Evolutionary conservation across 2,329 filamentous ascomycete species (phyloP).

Genomic region (Madurella fahalii): DNA sequence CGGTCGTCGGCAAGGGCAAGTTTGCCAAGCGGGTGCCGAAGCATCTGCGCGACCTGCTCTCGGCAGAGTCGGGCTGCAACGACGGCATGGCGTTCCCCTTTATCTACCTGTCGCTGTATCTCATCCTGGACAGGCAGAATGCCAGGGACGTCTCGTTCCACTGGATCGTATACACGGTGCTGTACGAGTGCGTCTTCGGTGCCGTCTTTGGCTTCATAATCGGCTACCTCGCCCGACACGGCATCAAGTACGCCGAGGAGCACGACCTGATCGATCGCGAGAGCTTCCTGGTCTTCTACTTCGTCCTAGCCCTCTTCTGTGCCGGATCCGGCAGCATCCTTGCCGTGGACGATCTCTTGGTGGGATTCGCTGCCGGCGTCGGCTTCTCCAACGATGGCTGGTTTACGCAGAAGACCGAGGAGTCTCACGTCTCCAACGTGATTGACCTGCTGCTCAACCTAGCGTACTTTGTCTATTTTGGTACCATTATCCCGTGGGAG

Average conservation of each 20-base stretch:
- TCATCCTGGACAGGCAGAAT: conserved; percentile 74
- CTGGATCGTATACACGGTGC: conserved; percentile 83
- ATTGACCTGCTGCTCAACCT: conserved; percentile 96
- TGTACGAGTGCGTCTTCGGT: conserved; percentile 95
- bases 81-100: conserved; percentile 99
- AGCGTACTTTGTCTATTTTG: conserved; percentile 96
- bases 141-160: conserved; percentile 69
- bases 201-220: conserved; percentile 82
- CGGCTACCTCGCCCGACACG: conserved; percentile 85
- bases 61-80: conserved; percentile 96
- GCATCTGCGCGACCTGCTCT: conserved; percentile 91
- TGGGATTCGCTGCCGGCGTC: conserved; percentile 94
- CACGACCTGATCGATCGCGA: conserved; percentile 87
- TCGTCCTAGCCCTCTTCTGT: conserved; percentile 91
- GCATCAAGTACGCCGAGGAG: conserved; percentile 83
- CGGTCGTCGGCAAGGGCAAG: conserved; percentile 97
- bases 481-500: conserved; percentile 94
- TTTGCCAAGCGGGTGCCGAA: conserved; percentile 97
- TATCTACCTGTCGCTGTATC: conserved; percentile 85
- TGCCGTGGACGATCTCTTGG: conserved; percentile 87
- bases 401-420: conserved; percentile 97
- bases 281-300: conserved; percentile 98
- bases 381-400: conserved; percentile 99
- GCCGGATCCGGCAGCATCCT: conserved; percentile 89
- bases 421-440: conserved; percentile 98